phyloP scores from a whole-genome alignment of 495 filamentous ascomycete species.

The Aspergillus bridgeri region DNA sequence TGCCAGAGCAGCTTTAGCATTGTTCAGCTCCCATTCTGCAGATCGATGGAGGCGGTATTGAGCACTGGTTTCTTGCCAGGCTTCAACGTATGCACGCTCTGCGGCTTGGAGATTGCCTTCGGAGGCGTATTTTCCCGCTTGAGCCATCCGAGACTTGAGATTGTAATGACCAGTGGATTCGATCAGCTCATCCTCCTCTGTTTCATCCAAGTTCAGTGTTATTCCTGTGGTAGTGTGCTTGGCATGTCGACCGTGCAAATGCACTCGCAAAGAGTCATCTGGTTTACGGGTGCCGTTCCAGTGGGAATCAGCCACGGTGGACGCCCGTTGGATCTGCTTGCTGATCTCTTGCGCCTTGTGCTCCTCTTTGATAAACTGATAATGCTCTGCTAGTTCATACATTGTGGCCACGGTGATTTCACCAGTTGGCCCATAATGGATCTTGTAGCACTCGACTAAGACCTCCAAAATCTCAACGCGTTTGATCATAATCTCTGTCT shows the following conservation, averaged over 20 bases:
- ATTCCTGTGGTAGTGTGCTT: slow-evolving; percentile 20
- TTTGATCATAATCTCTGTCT: slow-evolving; percentile 35
- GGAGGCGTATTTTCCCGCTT: slow-evolving; percentile 16
- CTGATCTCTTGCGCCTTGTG: slow-evolving; percentile 18
- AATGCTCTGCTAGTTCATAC: slow-evolving; percentile 33
- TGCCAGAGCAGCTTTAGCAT: slow-evolving; percentile 24
- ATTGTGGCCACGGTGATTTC: slow-evolving; percentile 29
- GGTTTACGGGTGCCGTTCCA: slow-evolving; percentile 8
- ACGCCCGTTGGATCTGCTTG: slow-evolving; percentile 3
- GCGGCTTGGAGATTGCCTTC: slow-evolving; percentile 24
- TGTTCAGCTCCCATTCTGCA: slow-evolving; percentile 29
- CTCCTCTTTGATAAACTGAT: slow-evolving; percentile 24
- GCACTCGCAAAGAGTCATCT: slow-evolving; percentile 20
- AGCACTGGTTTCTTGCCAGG: slow-evolving; percentile 35
- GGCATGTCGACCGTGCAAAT: slow-evolving; percentile 27
- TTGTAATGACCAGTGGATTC: slow-evolving; percentile 3
- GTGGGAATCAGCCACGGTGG: slow-evolving; percentile 3
- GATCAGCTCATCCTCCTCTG: slow-evolving; percentile 17
- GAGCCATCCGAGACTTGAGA: slow-evolving; percentile 12
- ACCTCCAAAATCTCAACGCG: slow-evolving; percentile 29
- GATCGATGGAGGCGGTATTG: slow-evolving; percentile 30
- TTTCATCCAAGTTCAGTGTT: slow-evolving; percentile 12
- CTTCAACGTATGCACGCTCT: slow-evolving; percentile 32
- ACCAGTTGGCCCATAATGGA: slow-evolving; percentile 31
- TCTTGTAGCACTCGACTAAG: slow-evolving; percentile 35